phyloP scores from a whole-genome alignment of 2,329 filamentous ascomycete species.

The Sporothrix inflata region DNA sequence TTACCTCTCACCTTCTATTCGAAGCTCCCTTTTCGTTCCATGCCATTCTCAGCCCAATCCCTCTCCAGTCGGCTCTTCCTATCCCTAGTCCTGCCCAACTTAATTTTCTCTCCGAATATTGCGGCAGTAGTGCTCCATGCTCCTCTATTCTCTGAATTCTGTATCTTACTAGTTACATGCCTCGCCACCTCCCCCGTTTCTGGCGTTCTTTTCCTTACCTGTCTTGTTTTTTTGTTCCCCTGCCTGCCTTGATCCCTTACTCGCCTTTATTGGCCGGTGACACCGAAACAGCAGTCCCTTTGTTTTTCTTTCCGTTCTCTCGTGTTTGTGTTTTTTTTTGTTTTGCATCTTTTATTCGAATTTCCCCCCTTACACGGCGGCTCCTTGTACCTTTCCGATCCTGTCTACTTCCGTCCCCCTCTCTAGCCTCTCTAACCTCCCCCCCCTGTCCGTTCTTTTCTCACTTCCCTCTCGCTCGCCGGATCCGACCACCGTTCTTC shows the following conservation, averaged over 20 bases:
- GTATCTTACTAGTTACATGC: background rate
- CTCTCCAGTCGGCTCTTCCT: slow-evolving; percentile 8
- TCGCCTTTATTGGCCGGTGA: background rate
- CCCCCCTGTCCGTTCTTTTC: background rate
- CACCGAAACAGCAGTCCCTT: background rate
- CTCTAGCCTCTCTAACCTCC: too few relatives aligned
- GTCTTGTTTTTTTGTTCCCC: background rate
- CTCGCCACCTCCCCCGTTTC: background rate
- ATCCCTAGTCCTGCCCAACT: slow-evolving; percentile 5
- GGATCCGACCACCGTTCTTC: slow-evolving; percentile 15
- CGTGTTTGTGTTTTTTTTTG: background rate
- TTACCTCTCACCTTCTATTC: background rate
- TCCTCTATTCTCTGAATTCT: background rate
- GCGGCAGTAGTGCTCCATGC: background rate
- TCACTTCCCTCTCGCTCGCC: background rate
- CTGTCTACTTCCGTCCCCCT: background rate
- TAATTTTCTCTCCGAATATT: slow-evolving; percentile 7
- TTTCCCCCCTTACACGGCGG: background rate
- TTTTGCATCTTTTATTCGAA: background rate
- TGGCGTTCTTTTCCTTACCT: background rate
- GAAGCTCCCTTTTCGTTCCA: background rate
- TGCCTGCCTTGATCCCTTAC: background rate
- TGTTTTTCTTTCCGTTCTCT: background rate
- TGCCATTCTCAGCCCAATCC: background rate
- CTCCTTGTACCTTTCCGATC: background rate